A percentile compares a stretch with the other conserved stretches of the same genome.
phyloP scores from a whole-genome alignment of 1,284 basidiomycete genomes.

The Rhodotorula sp. region DNA sequence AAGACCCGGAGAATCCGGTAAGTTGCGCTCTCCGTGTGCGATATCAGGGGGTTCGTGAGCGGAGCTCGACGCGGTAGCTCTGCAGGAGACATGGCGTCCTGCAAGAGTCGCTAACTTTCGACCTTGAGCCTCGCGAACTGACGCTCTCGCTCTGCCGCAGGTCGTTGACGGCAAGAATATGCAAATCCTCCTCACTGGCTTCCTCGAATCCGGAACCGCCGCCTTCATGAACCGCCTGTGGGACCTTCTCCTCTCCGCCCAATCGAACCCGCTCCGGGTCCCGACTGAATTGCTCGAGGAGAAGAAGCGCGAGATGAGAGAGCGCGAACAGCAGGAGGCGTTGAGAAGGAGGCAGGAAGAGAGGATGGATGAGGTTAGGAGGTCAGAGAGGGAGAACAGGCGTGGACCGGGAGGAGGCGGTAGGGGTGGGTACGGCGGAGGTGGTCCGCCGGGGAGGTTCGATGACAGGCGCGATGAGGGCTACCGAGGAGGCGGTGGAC shows the following conservation, averaged over 20 bases:
- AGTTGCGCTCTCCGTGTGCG: constrained; percentile 42
- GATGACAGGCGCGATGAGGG: constrained; percentile 8
- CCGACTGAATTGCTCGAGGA: constrained; percentile 91
- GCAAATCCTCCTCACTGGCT: constrained; percentile 91
- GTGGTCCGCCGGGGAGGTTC: constrained; percentile 47
- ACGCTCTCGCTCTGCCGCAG: constrained; percentile 51
- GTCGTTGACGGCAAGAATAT: constrained; percentile 89
- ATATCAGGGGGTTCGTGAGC: accelerated
- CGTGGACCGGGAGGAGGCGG: constrained; percentile 53
- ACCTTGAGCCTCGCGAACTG: too few relatives aligned
- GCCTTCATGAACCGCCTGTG: constrained; percentile 85
- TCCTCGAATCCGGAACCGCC: constrained; percentile 70
- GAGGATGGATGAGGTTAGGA: constrained; percentile 43
- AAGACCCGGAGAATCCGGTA: constrained; percentile 79
- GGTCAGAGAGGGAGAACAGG: constrained; percentile 46
- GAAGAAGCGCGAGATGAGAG: constrained; percentile 90
- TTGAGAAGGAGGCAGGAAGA: constrained; percentile 56
- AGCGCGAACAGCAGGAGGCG: constrained; percentile 63
- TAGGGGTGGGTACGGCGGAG: constrained; percentile 49
- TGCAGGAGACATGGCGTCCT: background rate
- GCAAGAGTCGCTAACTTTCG: too few relatives aligned
- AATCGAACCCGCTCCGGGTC: constrained; percentile 81
- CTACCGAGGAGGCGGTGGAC: constrained; percentile 10
- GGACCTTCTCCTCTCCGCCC: constrained; percentile 85
- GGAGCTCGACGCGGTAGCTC: too few relatives aligned